Evolutionary conservation across 2,329 filamentous ascomycete genomes (phyloP).

Genomic region (Didymella arachidicola): DNA sequence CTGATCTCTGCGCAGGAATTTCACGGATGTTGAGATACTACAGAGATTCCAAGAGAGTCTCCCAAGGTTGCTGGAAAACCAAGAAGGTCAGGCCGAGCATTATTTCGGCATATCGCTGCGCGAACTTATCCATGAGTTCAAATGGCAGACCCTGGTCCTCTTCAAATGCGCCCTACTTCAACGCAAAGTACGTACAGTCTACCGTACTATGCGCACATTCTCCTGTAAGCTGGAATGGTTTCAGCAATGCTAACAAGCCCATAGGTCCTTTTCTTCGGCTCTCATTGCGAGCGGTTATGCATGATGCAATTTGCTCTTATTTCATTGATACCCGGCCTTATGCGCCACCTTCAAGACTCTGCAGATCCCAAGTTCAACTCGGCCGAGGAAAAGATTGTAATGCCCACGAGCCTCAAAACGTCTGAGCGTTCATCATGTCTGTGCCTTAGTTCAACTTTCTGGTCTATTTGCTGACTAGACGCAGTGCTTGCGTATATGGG

Average conservation of each 20-base stretch:
- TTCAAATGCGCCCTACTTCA: conserved; percentile 94
- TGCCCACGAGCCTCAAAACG: conserved; percentile 84
- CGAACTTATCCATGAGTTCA: conserved; percentile 93
- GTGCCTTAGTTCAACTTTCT: conserved; percentile 14
- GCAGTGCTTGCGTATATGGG: conserved; percentile 90
- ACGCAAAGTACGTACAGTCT: conserved; percentile 75
- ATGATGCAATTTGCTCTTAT: conserved; percentile 98
- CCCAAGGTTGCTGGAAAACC: conserved; percentile 63
- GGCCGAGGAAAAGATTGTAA: conserved; percentile 77
- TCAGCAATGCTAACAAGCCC: conserved; percentile 22
- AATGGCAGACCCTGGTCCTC: conserved; percentile 90
- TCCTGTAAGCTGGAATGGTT: background rate
- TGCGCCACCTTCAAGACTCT: conserved; percentile 91
- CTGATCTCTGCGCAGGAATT: conserved; percentile 64
- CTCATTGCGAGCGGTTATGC: conserved; percentile 93
- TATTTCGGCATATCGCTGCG: conserved; percentile 84
- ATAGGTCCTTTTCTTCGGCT: conserved; percentile 97
- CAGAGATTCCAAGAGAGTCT: conserved; percentile 90
- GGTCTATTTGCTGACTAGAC: conserved; percentile 33
- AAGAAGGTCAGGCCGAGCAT: conserved; percentile 80
- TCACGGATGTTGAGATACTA: conserved; percentile 89
- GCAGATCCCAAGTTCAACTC: conserved; percentile 91
- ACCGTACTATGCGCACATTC: background rate
- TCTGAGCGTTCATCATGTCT: conserved; percentile 84
- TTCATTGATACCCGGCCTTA: conserved; percentile 90